Evolutionary conservation across 768 basidiomycete species (phyloP), one percentile per base, ranked within the genome.

Genomic region (Boletus sensibilis): DNA sequence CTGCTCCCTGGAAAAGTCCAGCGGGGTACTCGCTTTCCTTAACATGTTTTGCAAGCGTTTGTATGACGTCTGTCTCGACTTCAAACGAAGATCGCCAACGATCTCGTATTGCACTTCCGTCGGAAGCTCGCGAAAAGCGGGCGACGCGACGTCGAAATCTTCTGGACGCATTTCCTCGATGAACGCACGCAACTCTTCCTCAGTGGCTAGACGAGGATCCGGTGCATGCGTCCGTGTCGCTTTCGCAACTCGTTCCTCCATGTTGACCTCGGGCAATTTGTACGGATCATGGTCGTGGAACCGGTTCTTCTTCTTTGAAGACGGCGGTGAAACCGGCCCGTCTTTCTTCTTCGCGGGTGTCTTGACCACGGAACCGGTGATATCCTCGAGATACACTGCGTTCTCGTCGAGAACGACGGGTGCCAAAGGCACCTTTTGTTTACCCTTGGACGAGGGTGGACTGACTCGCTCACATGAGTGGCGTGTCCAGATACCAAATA

Each of bases 101-200:
- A 99, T 96, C 75, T 99, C 97, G 73, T 98, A 99, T 64, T 99
- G 94, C 21, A 97, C 85, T 70, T 98, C 95, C 0, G 93, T 96
- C 3, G 97, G 95, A 3, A 98, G 82, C 59, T 92, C 90, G 23
- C 87, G 83, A 69, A 99, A 99, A 20, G 87, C 92, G 5, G 92
- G 82, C 2, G 94, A 94, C 18, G 86, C 81, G 53, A 97, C 83
- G 67, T 98, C 96, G 64, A 98, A 92, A 66, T 98, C 94, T 64
- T 94, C 94, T 0, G 95, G 94, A 2, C 88, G 85, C 87, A 98
- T 95, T 43, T 95, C 91, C 56, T 98, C 94, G 60, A 98, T 97
- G 73, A 98, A 98, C 1, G 82, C 74, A 20, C 87, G 87, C 3
- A 98, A 79, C 68, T 99, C 97, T 39, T 94, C 97, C 69, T 97